Evolutionary conservation across 2,329 filamentous ascomycete species (phyloP).

Genomic region (Daldinia eschscholtzii): DNA sequence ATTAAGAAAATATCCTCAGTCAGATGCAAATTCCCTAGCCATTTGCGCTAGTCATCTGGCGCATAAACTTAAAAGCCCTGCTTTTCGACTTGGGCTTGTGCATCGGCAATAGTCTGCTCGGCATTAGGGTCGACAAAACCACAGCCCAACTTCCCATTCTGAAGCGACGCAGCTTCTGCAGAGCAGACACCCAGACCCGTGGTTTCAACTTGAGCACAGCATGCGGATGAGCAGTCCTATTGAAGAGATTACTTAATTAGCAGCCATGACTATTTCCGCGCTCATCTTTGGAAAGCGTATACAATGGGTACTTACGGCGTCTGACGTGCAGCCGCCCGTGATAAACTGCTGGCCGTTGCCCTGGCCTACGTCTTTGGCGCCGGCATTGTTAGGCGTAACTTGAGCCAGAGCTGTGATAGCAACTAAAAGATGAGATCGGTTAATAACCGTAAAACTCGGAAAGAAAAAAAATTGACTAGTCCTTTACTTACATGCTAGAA

Average conservation of each 20-base stretch:
- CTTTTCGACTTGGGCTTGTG: slow-evolving; percentile 51
- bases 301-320: slow-evolving; percentile 46
- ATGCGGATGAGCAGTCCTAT: slow-evolving; percentile 52
- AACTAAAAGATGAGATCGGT: slow-evolving; percentile 44
- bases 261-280: too few species aligned
- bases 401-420: slow-evolving; percentile 49
- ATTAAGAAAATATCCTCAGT: background rate
- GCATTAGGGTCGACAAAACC: slow-evolving; percentile 55
- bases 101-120: slow-evolving; percentile 48
- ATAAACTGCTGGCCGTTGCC: slow-evolving; percentile 55
- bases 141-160: slow-evolving; percentile 56
- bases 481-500: slow-evolving; percentile 49
- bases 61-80: slow-evolving; percentile 52
- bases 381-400: slow-evolving; percentile 53
- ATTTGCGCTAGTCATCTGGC: background rate
- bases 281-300: background rate
- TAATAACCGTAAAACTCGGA: slow-evolving; percentile 24
- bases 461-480: slow-evolving; percentile 1
- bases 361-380: slow-evolving; percentile 53
- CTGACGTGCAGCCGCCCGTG: slow-evolving; percentile 54
- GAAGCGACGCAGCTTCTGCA: slow-evolving; percentile 40
- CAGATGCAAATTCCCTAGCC: background rate
- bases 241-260: background rate
- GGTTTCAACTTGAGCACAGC: slow-evolving; percentile 50
- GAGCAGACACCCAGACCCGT: slow-evolving; percentile 41